phyloP scores from a whole-genome alignment of 495 filamentous ascomycete genomes.

The Hyaloscypha bicolor region DNA sequence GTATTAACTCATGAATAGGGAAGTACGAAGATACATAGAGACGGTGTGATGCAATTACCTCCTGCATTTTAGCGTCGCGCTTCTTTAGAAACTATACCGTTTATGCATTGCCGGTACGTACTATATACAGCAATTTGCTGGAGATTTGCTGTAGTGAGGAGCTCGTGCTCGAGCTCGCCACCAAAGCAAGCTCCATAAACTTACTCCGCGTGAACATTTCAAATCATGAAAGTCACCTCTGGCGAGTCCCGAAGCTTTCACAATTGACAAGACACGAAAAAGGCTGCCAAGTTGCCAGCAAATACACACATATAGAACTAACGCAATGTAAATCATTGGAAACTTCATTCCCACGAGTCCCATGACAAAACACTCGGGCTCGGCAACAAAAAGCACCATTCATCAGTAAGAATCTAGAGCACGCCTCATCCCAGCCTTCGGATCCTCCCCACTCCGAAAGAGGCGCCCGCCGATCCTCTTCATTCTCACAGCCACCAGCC shows the following conservation, averaged over 20 bases:
- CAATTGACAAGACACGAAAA: background rate
- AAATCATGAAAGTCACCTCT: background rate
- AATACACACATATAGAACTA: background rate
- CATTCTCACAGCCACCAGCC: background rate
- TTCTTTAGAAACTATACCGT: background rate
- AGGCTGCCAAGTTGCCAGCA: background rate
- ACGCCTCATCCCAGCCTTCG: background rate
- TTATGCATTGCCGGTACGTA: background rate
- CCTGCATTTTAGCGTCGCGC: conserved; percentile 31
- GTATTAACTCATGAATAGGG: conserved; percentile 49
- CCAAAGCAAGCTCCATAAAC: background rate
- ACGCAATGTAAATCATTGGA: background rate
- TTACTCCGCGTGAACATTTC: background rate
- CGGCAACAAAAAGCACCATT: background rate
- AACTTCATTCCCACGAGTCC: background rate
- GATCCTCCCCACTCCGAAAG: conserved; percentile 9
- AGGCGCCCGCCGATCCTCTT: background rate
- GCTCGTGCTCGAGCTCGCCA: background rate
- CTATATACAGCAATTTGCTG: background rate
- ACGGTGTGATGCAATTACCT: conserved; percentile 47
- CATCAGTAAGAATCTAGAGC: background rate
- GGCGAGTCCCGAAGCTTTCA: background rate
- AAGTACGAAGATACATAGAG: conserved; percentile 71
- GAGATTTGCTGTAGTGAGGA: background rate
- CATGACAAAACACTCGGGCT: background rate